These are phyloP conservation scores for Thielaviopsis populi DNA, from an alignment of 2,329 filamentous ascomycete species.

Conservation along the genomic window DNA sequence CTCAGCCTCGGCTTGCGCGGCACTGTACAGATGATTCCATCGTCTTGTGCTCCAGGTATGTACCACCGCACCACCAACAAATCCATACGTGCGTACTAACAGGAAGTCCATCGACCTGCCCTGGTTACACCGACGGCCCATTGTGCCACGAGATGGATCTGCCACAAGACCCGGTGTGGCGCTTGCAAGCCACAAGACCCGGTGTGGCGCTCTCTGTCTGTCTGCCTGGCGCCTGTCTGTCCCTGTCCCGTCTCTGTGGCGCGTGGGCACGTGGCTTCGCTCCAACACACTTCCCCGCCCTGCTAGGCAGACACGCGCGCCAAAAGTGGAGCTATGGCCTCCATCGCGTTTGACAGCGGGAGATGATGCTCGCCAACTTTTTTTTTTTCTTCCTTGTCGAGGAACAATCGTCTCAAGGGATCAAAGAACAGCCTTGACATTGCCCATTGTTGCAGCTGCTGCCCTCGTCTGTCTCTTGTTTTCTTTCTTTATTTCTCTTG, in stretches of 20 bases:
- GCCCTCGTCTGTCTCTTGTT: no score
- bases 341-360: neutral
- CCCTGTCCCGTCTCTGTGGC: no score
- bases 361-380: neutral
- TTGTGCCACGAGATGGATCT: neutral
- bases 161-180: neutral
- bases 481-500: no score
- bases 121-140: neutral
- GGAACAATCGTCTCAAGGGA: neutral
- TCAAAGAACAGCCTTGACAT: neutral
- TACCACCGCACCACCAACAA: neutral
- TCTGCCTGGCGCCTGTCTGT: neutral
- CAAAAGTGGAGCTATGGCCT: neutral
- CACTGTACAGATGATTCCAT: neutral
- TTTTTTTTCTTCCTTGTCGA: neutral
- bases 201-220: neutral
- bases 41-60: neutral
- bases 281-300: neutral
- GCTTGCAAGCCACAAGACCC: neutral
- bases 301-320: neutral
- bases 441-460: no score
- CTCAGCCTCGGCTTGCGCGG: no score
- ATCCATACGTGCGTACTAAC: neutral
- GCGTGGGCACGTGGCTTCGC: slow-evolving; percentile 1
- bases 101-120: neutral